phyloP scores from a whole-genome alignment of 1,284 basidiomycete genomes.

The Neotropicomus parvogracilis region DNA sequence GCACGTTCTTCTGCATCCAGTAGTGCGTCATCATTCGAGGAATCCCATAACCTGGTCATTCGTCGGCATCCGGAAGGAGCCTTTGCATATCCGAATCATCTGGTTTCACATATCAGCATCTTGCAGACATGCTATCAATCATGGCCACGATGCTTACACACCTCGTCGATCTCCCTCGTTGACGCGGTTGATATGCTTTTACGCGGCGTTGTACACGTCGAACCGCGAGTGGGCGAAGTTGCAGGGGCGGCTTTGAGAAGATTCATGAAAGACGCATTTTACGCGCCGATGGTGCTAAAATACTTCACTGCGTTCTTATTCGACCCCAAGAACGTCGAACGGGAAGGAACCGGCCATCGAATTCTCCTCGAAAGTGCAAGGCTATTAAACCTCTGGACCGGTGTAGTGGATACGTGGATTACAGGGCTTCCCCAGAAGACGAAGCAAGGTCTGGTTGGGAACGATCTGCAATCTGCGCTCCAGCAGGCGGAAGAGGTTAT shows the following conservation, averaged over 20 bases:
- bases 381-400: slow-evolving; percentile 73
- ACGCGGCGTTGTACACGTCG: slow-evolving; percentile 80
- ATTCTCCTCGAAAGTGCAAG: slow-evolving; percentile 62
- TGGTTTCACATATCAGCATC: slow-evolving; percentile 67
- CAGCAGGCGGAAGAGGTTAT: slow-evolving; percentile 60
- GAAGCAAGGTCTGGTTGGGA: slow-evolving; percentile 39
- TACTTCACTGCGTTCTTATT: slow-evolving; percentile 79
- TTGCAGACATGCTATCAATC: slow-evolving; percentile 80
- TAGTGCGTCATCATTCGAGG: slow-evolving; percentile 60
- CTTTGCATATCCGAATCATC: slow-evolving; percentile 67
- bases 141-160: slow-evolving; percentile 79
- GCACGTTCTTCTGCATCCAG: slow-evolving; percentile 42
- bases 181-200: slow-evolving; percentile 81
- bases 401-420: slow-evolving; percentile 71
- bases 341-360: slow-evolving; percentile 62
- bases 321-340: slow-evolving; percentile 62
- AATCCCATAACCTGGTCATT: slow-evolving; percentile 59
- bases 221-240: slow-evolving; percentile 68
- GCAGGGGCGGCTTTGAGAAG: slow-evolving; percentile 71
- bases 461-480: slow-evolving; percentile 37
- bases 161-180: slow-evolving; percentile 44
- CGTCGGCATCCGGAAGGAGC: slow-evolving; percentile 69
- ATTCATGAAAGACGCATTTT: slow-evolving; percentile 61
- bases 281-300: slow-evolving; percentile 62
- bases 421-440: slow-evolving; percentile 43